phyloP scores from a whole-genome alignment of 495 filamentous ascomycete species.

The Tuber calosporum region DNA sequence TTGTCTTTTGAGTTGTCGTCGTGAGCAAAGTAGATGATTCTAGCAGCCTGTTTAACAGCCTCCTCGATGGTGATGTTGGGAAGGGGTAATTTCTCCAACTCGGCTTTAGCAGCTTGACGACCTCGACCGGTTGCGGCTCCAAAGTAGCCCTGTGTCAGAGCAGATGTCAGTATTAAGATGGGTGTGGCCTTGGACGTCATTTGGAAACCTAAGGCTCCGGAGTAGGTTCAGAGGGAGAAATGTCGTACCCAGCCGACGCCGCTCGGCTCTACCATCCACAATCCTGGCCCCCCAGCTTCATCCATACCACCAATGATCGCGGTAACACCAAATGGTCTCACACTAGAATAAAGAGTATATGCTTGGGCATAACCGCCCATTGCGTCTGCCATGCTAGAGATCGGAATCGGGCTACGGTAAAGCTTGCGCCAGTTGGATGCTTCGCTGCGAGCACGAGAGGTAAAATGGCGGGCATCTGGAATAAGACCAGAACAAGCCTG shows the following conservation, averaged over 20 bases:
- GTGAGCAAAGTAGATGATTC: slow-evolving; percentile 93
- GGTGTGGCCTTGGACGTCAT: background rate
- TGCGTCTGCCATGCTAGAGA: slow-evolving; percentile 73
- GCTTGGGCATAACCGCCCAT: slow-evolving; percentile 94
- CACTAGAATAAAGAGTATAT: slow-evolving; percentile 92
- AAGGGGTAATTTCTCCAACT: slow-evolving; percentile 96
- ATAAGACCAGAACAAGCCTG: slow-evolving; percentile 89
- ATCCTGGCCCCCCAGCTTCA: slow-evolving; percentile 76
- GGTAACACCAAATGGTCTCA: slow-evolving; percentile 92
- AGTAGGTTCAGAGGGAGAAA: background rate
- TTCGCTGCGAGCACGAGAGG: slow-evolving; percentile 88
- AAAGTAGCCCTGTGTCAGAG: slow-evolving; percentile 67
- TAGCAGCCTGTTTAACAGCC: slow-evolving; percentile 89
- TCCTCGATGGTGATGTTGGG: slow-evolving; percentile 69
- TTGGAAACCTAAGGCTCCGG: background rate
- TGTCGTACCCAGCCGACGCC: slow-evolving; percentile 78
- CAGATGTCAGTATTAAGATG: background rate
- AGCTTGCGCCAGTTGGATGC: slow-evolving; percentile 75
- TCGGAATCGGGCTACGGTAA: slow-evolving; percentile 88
- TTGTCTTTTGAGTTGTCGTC: slow-evolving; percentile 95
- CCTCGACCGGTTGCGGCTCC: slow-evolving; percentile 96
- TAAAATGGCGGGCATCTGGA: slow-evolving; percentile 91
- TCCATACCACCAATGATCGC: slow-evolving; percentile 93
- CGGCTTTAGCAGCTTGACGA: slow-evolving; percentile 88
- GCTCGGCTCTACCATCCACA: slow-evolving; percentile 99